Percentiles rank a stretch among this genome's conserved stretches.
These are phyloP conservation scores for Guadua angustifolia DNA, from an alignment of 176 grass and related monocot species.

Conservation along the genomic window DNA sequence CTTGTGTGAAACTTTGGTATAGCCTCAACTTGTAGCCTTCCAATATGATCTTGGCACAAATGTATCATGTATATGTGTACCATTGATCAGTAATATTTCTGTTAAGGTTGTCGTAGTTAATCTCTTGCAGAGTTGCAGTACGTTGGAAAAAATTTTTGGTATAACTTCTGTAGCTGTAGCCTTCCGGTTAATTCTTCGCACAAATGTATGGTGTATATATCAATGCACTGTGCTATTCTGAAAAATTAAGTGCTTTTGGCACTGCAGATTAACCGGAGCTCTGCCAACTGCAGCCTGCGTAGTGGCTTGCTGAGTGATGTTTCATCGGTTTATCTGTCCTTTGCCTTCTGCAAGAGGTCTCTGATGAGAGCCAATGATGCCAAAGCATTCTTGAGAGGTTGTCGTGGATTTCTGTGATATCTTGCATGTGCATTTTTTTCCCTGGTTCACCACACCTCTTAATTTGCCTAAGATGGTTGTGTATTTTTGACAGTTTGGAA, in stretches of 20 bases:
- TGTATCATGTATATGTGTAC: background rate
- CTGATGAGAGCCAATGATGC: slow-evolving; percentile 66
- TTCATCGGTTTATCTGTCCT: slow-evolving; percentile 74
- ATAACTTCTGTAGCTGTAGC: background rate
- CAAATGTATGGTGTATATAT: background rate
- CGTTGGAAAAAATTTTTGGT: background rate
- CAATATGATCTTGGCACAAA: background rate
- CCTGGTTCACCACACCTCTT: background rate
- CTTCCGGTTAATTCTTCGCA: background rate
- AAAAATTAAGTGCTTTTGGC: background rate
- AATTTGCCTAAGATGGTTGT: slow-evolving; percentile 1
- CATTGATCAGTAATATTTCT: background rate
- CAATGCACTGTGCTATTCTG: background rate
- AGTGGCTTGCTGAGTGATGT: slow-evolving; percentile 64
- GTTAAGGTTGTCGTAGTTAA: background rate
- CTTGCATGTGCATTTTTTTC: background rate
- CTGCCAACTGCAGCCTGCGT: slow-evolving; percentile 64
- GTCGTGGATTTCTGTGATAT: background rate
- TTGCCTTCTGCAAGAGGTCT: slow-evolving; percentile 73
- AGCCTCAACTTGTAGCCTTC: slow-evolving; percentile 1
- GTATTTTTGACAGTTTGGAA: slow-evolving; percentile 72
- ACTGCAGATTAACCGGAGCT: slow-evolving; percentile 60
- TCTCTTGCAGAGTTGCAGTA: background rate
- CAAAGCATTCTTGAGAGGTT: slow-evolving; percentile 77
- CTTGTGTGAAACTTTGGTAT: background rate